Evolutionary conservation across 2,329 filamentous ascomycete genomes (phyloP).

Genomic region (Aspergillus caelatus): DNA sequence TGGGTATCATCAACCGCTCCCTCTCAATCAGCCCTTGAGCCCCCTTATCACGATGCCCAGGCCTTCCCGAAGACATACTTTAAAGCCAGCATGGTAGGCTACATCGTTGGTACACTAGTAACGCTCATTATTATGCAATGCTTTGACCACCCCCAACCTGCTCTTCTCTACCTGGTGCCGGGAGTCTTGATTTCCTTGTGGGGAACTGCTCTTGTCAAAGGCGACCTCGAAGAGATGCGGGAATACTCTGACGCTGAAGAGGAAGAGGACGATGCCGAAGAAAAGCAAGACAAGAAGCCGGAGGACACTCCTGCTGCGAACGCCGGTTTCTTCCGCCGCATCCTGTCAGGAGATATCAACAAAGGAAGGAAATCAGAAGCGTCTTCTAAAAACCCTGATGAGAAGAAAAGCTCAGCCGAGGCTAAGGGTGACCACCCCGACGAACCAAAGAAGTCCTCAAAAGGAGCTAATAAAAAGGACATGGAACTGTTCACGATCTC

Average conservation of each 20-base stretch:
- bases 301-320: constrained; percentile 37
- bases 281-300: constrained; percentile 40
- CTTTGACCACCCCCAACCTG: constrained; percentile 82
- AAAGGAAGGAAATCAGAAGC: constrained; percentile 8
- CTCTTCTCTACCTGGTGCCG: constrained; percentile 88
- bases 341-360: constrained; percentile 29
- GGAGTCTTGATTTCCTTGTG: constrained; percentile 76
- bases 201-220: constrained; percentile 69
- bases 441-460: constrained; percentile 6
- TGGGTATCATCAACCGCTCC: constrained; percentile 61
- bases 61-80: constrained; percentile 86
- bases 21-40: constrained; percentile 33
- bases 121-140: constrained; percentile 78
- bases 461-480: constrained; percentile 18
- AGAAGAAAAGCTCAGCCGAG: constrained; percentile 10
- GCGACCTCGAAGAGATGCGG: constrained; percentile 78
- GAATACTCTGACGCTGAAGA: constrained; percentile 70
- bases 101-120: constrained; percentile 73
- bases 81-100: constrained; percentile 73
- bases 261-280: constrained; percentile 29
- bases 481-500: constrained; percentile 36
- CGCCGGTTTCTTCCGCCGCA: constrained; percentile 29
- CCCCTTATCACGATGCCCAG: constrained; percentile 42
- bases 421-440: constrained; percentile 38
- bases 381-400: not conserved